Conservation (phyloP, 2,329 filamentous ascomycete species). For the Fonsecaea multimorphosa region DNA sequence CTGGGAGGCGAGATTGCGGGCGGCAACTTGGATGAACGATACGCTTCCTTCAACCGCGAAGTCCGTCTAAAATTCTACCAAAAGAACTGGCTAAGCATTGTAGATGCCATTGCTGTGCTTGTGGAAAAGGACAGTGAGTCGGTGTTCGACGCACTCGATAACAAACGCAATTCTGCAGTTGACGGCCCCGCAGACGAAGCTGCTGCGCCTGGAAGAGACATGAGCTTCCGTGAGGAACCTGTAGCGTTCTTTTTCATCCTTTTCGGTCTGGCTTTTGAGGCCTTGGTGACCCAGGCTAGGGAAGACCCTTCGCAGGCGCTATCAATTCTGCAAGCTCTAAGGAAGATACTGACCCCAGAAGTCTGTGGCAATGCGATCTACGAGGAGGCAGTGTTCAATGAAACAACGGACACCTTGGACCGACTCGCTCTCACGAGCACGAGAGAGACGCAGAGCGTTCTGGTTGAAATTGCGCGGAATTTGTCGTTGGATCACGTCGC, state of each 20-base stretch:
- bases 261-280: constrained; percentile 95
- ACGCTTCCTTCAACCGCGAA: constrained; percentile 91
- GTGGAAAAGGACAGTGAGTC: constrained; percentile 98
- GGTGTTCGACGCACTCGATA: constrained; percentile 94
- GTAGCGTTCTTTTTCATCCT: constrained; percentile 99
- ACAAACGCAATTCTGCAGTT: constrained; percentile 62
- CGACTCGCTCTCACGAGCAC: constrained; percentile 90
- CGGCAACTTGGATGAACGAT: constrained; percentile 89
- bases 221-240: constrained; percentile 97
- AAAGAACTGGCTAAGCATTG: constrained; percentile 93
- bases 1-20: constrained; percentile 80
- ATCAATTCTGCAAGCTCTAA: constrained; percentile 86
- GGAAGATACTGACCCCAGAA: constrained; percentile 91
- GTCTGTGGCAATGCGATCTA: constrained; percentile 97
- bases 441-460: constrained; percentile 84
- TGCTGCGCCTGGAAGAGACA: constrained; percentile 64
- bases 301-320: constrained; percentile 76
- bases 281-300: constrained; percentile 79
- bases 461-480: constrained; percentile 90
- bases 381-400: constrained; percentile 91
- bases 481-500: constrained; percentile 91
- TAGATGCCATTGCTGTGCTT: constrained; percentile 94
- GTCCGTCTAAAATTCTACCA: constrained; percentile 95
- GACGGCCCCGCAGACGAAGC: constrained; percentile 36
- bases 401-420: constrained; percentile 95